Percentiles rank a stretch among this genome's conserved stretches.
Evolutionary conservation across 257 asterid genomes (phyloP).

Genomic region (Solanum okadae): DNA sequence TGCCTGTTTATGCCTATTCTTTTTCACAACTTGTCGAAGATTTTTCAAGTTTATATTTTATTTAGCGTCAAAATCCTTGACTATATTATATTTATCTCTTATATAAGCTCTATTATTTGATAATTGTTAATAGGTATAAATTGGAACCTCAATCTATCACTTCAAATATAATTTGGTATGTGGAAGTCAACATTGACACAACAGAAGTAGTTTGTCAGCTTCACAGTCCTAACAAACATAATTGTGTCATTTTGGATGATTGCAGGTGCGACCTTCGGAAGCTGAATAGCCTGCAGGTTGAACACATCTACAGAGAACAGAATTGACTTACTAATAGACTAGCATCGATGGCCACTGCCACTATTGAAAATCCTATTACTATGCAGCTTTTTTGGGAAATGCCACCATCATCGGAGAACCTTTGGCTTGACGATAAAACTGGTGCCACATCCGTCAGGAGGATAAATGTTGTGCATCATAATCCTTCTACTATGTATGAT

Average conservation of each 20-base stretch:
- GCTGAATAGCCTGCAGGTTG: background rate
- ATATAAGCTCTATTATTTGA: background rate
- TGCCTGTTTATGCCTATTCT: background rate
- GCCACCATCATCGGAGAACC: background rate
- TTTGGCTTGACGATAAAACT: background rate
- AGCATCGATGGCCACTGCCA: background rate
- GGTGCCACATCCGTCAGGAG: background rate
- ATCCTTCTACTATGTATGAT: background rate
- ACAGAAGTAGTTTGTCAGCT: background rate
- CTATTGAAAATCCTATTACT: background rate
- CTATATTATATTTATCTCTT: too few species aligned
- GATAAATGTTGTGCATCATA: background rate
- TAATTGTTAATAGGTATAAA: too few species aligned
- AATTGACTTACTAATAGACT: background rate
- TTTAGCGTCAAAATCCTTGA: background rate
- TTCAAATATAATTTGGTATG: background rate
- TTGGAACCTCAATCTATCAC: background rate
- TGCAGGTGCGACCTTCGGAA: background rate
- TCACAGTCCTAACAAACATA: background rate
- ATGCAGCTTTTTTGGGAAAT: background rate
- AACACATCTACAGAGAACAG: background rate
- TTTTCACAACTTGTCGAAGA: background rate
- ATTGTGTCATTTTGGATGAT: background rate
- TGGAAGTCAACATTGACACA: background rate
- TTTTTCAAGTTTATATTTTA: background rate